Conservation (phyloP, 192 early-diverging fungal species). For the Geranomyces variabilis region DNA sequence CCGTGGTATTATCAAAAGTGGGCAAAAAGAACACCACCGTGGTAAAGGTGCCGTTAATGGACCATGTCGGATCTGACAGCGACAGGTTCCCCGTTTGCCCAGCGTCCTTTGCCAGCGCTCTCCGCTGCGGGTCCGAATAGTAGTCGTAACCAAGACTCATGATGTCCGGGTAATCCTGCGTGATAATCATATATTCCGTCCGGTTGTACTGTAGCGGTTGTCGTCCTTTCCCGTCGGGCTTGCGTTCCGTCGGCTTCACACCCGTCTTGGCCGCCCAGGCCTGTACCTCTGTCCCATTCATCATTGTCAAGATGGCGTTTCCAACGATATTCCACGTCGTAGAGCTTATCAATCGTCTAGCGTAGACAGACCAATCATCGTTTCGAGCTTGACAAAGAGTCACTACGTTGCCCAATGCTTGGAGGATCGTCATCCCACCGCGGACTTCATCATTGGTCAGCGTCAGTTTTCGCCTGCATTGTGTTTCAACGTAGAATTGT, state of each 20-base stretch:
- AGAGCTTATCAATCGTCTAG: no score
- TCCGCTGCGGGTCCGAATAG: neutral
- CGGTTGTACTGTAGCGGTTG: conserved; percentile 1
- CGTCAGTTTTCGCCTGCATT: no score
- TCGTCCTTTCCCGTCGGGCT: neutral
- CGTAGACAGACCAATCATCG: no score
- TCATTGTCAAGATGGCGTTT: no score
- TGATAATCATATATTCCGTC: neutral
- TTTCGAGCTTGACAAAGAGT: no score
- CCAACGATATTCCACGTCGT: no score
- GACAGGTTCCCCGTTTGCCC: neutral
- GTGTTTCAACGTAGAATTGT: no score
- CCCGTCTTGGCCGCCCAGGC: no score
- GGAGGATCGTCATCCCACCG: no score
- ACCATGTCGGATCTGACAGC: neutral
- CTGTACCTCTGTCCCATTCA: no score
- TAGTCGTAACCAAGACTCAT: neutral
- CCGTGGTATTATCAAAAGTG: neutral
- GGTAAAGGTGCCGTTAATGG: neutral
- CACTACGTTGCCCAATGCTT: no score
- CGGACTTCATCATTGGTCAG: no score
- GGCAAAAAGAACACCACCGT: neutral
- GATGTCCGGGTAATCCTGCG: neutral
- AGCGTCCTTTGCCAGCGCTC: neutral
- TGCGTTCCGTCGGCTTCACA: neutral